phyloP scores from a whole-genome alignment of 1,284 basidiomycete species.

The Boletellus sp. region DNA sequence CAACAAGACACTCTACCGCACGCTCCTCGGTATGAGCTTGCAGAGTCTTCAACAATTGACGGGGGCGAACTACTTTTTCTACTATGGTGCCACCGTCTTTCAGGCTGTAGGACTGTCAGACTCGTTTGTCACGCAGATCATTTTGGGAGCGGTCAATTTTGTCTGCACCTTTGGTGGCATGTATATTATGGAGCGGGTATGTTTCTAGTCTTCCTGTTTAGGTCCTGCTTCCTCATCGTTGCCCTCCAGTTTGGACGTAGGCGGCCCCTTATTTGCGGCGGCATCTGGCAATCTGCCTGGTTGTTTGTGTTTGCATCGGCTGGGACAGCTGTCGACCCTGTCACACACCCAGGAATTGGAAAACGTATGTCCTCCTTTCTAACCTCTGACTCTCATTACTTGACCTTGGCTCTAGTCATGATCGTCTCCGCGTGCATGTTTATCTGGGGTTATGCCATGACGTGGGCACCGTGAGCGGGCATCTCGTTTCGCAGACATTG shows the following conservation, averaged over 20 bases:
- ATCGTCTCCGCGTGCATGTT: conserved; percentile 78
- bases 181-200: conserved; percentile 64
- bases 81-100: conserved; percentile 73
- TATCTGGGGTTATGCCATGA: conserved; percentile 75
- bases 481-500: not conserved
- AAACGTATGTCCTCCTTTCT: conserved; percentile 38
- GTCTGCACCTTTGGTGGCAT: conserved; percentile 67
- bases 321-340: conserved; percentile 63
- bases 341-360: conserved; percentile 46
- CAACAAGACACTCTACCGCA: conserved; percentile 60
- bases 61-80: conserved; percentile 69
- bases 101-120: conserved; percentile 63
- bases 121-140: conserved; percentile 70
- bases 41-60: conserved; percentile 78
- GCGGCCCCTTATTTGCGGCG: conserved; percentile 62
- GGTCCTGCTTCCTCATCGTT: not conserved
- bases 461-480: conserved; percentile 57
- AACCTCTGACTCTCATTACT: not conserved
- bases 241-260: conserved; percentile 56
- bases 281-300: conserved; percentile 73
- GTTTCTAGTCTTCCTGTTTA: conserved; percentile 11
- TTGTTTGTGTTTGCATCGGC: conserved; percentile 76
- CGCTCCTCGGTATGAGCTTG: conserved; percentile 62
- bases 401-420: conserved; percentile 46
- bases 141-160: conserved; percentile 70